phyloP scores from a whole-genome alignment of 768 basidiomycete genomes.

The Cystofilobasidium bisporidii region DNA sequence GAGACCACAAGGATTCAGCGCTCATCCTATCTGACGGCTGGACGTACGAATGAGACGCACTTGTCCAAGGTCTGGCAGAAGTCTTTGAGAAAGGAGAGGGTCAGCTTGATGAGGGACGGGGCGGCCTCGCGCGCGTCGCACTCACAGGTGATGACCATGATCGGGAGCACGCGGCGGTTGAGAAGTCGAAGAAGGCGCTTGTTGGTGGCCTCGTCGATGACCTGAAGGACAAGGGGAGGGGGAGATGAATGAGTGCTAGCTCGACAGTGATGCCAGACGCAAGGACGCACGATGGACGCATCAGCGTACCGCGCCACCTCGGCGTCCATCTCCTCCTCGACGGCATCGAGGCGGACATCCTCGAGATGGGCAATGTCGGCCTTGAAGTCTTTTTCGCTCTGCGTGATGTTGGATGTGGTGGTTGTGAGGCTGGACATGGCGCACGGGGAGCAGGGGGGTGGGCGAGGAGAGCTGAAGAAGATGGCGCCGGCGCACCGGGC shows the following conservation, averaged over 20 bases:
- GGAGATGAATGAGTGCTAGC: neutral
- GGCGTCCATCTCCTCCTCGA: neutral
- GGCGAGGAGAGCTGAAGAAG: neutral
- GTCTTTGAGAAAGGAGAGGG: too few species aligned
- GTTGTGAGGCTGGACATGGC: neutral
- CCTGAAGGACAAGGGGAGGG: neutral
- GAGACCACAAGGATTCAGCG: too few species aligned
- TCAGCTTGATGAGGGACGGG: too few species aligned
- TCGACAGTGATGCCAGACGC: neutral
- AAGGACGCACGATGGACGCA: neutral
- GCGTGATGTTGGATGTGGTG: neutral
- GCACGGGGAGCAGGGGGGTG: neutral
- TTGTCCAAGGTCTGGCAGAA: constrained; percentile 12
- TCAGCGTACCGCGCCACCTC: constrained; percentile 14
- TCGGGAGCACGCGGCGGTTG: constrained; percentile 46
- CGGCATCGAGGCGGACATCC: neutral
- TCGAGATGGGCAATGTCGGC: neutral
- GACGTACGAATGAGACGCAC: neutral
- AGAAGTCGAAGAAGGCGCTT: constrained; percentile 29
- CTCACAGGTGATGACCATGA: constrained; percentile 41
- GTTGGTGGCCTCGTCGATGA: constrained; percentile 13
- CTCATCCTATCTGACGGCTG: too few species aligned
- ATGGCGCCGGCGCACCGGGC: too few species aligned
- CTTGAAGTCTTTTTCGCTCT: neutral
- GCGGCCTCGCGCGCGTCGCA: too few species aligned